Evolutionary conservation across 1,139 yeast genomes (phyloP).

Genomic region (Kodamaea derodonti): DNA sequence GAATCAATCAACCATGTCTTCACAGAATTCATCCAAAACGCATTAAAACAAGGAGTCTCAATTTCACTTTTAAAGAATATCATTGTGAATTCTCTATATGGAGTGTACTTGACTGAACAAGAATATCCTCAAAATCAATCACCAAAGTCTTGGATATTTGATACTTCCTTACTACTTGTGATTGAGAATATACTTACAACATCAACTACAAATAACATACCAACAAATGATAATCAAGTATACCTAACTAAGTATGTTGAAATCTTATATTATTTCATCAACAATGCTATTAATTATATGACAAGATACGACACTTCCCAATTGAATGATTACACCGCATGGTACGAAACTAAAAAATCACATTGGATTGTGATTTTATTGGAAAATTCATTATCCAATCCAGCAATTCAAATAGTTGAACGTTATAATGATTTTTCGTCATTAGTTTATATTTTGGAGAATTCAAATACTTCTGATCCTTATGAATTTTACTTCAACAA

Average conservation of each 20-base stretch:
- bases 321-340: constrained; percentile 26
- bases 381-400: constrained; percentile 40
- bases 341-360: constrained; percentile 31
- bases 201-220: neutral
- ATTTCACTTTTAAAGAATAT: constrained; percentile 15
- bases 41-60: constrained; percentile 6
- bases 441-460: constrained; percentile 59
- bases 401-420: constrained; percentile 66
- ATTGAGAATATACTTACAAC: constrained; percentile 31
- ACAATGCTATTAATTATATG: constrained; percentile 37
- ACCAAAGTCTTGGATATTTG: constrained; percentile 38
- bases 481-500: constrained; percentile 55
- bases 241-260: constrained; percentile 24
- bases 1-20: constrained; percentile 34
- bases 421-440: constrained; percentile 56
- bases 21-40: constrained; percentile 27
- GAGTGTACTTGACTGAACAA: constrained; percentile 43
- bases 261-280: constrained; percentile 35
- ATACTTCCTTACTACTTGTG: constrained; percentile 30
- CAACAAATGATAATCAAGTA: constrained; percentile 7
- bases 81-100: constrained; percentile 36
- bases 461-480: constrained; percentile 25
- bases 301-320: constrained; percentile 20
- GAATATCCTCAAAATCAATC: constrained; percentile 18
- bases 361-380: constrained; percentile 57